Base-by-base conservation (phyloP, 495 filamentous ascomycete species). In the Parathielavia appendiculata region DNA sequence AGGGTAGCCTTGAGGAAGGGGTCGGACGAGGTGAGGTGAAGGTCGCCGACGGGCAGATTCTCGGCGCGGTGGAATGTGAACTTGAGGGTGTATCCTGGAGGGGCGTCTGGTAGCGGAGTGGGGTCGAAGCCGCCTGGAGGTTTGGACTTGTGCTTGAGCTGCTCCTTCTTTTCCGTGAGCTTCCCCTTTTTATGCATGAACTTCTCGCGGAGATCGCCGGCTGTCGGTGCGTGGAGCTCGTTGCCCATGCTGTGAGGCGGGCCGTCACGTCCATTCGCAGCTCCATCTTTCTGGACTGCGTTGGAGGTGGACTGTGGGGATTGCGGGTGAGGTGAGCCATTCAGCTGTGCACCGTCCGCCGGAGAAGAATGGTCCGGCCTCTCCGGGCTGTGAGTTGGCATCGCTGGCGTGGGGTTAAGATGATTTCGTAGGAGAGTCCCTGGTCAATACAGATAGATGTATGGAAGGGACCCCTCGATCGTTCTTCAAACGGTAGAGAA, bases 31-130 rank as follows among this genome's bases (percentile, higher is more conserved):
- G 87, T 76, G 16, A 84, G 77, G 63, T 82, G 79, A 51, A 95
- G 75, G 71, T 97, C 92, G 43, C 85, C 89, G 58, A 89, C 78
- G 13, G 92, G 91, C 14, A 97, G 81, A 63, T 92, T 86, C 45
- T 75, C 77, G 2, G 90, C 92, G 22, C 83, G 81, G 69, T 92
- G 87, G 68, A 97, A 91, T 48, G 84, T 91, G 68, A 97, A 84
- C 63, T 86, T 87, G 61, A 97, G 66, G 1, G 89, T 95, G 71
- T 89, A 95, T 14, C 91, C 91, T 16, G 82, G 81, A 17, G 84
- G 83, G 2, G 83, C 84, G 56, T 77, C 69, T 1, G 91, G 89
- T 12, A 95, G 75, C 5, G 89, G 88, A 2, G 89, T 95, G 17
- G 73, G 66, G 71, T 95, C 90, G 64, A 80, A 92, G 16, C 91